Evolutionary conservation across 371 early-diverging fungal genomes (phyloP), one percentile per base, ranked within the genome.

Genomic region (Mucor circinelloides): DNA sequence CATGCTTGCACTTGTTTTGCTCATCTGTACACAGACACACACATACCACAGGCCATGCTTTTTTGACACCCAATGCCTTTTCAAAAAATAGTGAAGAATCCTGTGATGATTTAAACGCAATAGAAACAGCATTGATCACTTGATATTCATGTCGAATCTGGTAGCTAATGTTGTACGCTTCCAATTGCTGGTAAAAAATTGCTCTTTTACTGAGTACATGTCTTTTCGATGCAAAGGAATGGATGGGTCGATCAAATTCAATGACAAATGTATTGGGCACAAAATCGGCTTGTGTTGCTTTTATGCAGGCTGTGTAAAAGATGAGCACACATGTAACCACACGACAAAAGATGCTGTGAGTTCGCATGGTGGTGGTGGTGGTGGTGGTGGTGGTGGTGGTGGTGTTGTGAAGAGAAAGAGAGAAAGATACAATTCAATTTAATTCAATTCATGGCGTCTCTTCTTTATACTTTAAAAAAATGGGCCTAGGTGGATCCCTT

Each of bases 1-100:
- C 9, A 17, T 28, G n/a, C n/a, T 17, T 36, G 19, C 9, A 17
- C n/a, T 13, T 28, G 3, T 17, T 4, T 36, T n/a, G 32, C 2
- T 2, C 15, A 13, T 30, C 7, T 30, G n/a, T n/a, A n/a, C n/a
- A n/a, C n/a, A n/a, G n/a, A n/a, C n/a, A n/a, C n/a, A 3, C 40
- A 23, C 58, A 57, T 75, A 82, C 83, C 63, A 82, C 78, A 19
- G 83, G 83, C 83, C 83, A 82, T 36, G 74, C 68, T 31, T 71
- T 67, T 52, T 76, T 75, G 5, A 78, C 63, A 23, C 67, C 70
- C n/a, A 46, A 48, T 8, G 69, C 58, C n/a, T 67, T 67, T n/a
- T 71, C 46, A 27, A 82, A 74, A 61, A 77, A 79, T 1, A 57
- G 38, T 15, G 59, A 27, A 0, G 75, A 66, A 48, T 80, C 76